Evolutionary conservation across 805 yeast species (phyloP), one percentile per base, ranked within the genome.

Genomic region (Nakazawaea ishiwadae): DNA sequence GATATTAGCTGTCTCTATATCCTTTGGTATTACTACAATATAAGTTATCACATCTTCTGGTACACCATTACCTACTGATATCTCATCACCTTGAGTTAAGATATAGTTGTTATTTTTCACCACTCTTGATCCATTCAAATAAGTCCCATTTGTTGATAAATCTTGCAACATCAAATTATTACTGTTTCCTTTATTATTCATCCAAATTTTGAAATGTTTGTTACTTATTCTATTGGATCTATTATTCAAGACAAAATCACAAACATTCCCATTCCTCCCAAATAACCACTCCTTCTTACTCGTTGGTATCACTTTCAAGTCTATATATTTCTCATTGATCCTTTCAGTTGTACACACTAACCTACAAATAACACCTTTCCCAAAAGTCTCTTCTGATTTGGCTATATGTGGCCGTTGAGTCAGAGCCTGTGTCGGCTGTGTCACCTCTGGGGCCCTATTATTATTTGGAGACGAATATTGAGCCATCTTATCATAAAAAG

Each of bases 111-210:
- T 77, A 16, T 84, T 84, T 54, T 82, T 84, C 18, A 81, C 86
- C 15, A 91, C 60, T 39, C 87, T 70, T 29, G 71, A 71, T 24
- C 81, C 81, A 64, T 91, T 93, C 36, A 91, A 63, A 69, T 78
- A 84, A 0, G 99, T 93, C 6, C 99, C 99, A 63, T 93, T 93
- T 2, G 98, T 91, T 1, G 96, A 84, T 2, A 71, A 61, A 59
- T 90, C 97, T 56, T 75, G 78, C 43, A 81, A 68, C 81, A 81
- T 75, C 35, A 76, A 47, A 3, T 76, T 67, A 41, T 70, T 73
- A 5, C 40, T 46, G 15, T 42, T 35, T 48, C 73, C 76, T 37
- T 71, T 71, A 33, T 71, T 66, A 34, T 80, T 81, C 50, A 81
- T 69, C 83, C 89, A 79, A 5, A 90, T 65, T 56, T 62, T 62